These are phyloP conservation scores for Picea engelmannii DNA, from an alignment of 83 land plant species.

Conservation along the genomic window DNA sequence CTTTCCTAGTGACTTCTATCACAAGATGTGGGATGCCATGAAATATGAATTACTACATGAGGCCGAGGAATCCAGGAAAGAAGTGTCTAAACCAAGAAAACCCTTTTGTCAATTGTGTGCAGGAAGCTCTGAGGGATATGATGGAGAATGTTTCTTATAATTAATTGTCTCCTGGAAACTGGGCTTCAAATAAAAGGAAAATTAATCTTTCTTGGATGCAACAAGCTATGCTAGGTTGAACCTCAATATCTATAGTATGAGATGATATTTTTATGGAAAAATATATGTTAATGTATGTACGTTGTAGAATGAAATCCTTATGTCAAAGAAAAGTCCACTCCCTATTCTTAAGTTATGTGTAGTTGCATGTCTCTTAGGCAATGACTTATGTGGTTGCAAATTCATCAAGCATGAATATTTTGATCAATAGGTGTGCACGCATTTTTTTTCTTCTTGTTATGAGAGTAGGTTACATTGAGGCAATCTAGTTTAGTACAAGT, in stretches of 20 bases:
- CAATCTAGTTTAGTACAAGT: not conserved
- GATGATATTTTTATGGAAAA: not conserved
- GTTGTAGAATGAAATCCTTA: too few species aligned
- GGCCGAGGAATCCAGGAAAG: too few species aligned
- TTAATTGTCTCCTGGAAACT: conserved; percentile 17
- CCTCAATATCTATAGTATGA: not conserved
- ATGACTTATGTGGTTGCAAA: not conserved
- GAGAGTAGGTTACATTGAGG: not conserved
- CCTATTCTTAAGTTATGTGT: not conserved
- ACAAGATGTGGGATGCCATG: too few species aligned
- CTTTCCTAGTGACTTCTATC: too few species aligned
- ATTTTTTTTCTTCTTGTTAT: not conserved
- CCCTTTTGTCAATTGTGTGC: conserved; percentile 26
- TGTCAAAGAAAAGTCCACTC: too few species aligned
- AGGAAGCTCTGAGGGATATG: conserved; percentile 53
- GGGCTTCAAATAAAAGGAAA: conserved; percentile 40
- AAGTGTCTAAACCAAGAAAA: not conserved
- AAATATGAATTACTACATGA: too few species aligned
- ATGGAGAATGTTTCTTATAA: conserved; percentile 49
- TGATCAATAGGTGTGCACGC: not conserved
- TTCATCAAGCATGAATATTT: not conserved
- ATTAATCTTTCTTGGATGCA: conserved; percentile 35
- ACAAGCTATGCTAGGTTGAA: not conserved
- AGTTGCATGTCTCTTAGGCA: not conserved
- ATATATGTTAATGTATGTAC: too few species aligned